Evolutionary conservation across 345 rosid genomes (phyloP).

Genomic region (Hypericum androsaemum): DNA sequence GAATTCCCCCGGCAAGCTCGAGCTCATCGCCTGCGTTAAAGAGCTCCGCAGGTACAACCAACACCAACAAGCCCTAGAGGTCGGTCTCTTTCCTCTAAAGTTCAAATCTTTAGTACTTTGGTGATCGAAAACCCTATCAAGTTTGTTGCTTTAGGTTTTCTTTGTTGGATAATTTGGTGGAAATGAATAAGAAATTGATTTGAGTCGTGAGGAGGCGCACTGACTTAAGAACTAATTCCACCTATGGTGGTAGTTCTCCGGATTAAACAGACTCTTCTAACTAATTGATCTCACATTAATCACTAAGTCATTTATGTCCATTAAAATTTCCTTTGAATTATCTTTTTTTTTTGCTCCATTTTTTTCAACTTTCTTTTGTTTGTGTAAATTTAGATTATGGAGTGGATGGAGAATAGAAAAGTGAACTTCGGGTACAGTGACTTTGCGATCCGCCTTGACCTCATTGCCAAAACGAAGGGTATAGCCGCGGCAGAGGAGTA

Average conservation of each 20-base stretch:
- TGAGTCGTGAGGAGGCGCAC: too few species aligned
- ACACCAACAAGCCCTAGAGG: conserved; percentile 58
- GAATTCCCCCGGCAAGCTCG: conserved; percentile 19
- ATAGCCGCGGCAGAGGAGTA: conserved; percentile 49
- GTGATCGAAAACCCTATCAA: too few species aligned
- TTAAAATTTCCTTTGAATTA: too few species aligned
- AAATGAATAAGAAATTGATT: too few species aligned
- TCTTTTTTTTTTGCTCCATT: neutral
- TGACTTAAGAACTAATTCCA: too few species aligned
- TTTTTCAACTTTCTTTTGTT: neutral
- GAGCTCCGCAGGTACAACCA: conserved; percentile 51
- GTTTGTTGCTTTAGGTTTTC: too few species aligned
- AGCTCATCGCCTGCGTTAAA: conserved; percentile 33
- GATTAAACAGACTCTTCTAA: too few species aligned
- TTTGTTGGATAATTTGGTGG: too few species aligned
- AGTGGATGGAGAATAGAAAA: conserved; percentile 75
- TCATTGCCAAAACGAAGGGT: conserved; percentile 49
- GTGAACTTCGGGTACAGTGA: conserved; percentile 31
- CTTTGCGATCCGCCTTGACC: conserved; percentile 47
- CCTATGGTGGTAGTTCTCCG: too few species aligned
- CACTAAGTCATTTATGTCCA: too few species aligned
- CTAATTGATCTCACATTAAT: too few species aligned
- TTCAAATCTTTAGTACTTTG: too few species aligned
- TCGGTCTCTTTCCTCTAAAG: neutral
- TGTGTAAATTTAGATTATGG: conserved; percentile 37